Evolutionary conservation across 2,329 filamentous ascomycete genomes (phyloP).

Genomic region (Raffaelea ambrosiae): DNA sequence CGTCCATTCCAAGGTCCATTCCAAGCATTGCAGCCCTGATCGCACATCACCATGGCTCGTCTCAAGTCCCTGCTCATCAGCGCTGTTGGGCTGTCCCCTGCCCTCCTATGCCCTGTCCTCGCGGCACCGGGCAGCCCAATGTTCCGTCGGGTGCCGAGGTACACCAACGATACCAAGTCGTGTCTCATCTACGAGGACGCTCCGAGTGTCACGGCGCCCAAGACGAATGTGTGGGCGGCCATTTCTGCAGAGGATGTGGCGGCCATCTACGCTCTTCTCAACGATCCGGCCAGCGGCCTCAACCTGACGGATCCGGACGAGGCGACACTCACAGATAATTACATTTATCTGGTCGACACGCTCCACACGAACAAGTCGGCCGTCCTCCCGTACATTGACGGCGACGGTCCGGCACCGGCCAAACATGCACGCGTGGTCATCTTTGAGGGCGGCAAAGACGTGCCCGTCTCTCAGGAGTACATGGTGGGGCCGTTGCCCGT

Average conservation of each 20-base stretch:
- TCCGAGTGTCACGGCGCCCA: conserved; percentile 20
- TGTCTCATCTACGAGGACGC: background rate
- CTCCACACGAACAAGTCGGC: conserved; percentile 39
- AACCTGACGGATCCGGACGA: conserved; percentile 32
- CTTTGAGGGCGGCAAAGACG: conserved; percentile 31
- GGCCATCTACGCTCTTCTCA: conserved; percentile 33
- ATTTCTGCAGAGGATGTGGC: conserved; percentile 32
- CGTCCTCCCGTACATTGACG: conserved; percentile 34
- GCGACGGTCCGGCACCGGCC: conserved; percentile 22
- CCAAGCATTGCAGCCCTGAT: no score
- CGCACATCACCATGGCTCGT: no score
- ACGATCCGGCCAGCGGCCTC: conserved; percentile 28
- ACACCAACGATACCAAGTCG: background rate
- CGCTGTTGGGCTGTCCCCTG: background rate
- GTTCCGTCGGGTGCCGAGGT: conserved; percentile 31
- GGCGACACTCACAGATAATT: conserved; percentile 33
- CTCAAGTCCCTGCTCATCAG: conserved; percentile 26
- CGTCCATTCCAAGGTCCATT: no score
- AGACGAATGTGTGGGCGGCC: conserved; percentile 30
- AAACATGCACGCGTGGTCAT: conserved; percentile 38
- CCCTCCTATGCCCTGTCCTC: background rate
- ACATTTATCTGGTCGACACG: conserved; percentile 36
- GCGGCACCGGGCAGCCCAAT: background rate
- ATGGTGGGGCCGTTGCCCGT: conserved; percentile 41
- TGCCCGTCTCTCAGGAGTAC: conserved; percentile 37